A percentile compares a stretch with the other conserved stretches of the same genome.
Conservation (phyloP, 1,284 basidiomycete genomes). For the Rhodotorula sp. region DNA sequence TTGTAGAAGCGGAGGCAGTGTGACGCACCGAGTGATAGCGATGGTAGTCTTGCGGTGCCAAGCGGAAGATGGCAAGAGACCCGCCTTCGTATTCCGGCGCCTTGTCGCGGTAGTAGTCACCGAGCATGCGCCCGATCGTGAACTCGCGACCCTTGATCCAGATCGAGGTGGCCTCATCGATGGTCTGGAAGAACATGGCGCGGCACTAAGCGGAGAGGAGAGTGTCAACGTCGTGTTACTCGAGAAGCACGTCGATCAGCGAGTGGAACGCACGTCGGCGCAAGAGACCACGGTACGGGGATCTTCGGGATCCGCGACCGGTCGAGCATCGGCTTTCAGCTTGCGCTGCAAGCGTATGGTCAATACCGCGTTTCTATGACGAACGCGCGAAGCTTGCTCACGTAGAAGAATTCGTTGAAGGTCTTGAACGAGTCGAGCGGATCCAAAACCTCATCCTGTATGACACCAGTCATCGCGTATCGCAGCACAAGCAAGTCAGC, state of each 20-base stretch:
- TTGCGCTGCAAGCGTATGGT: conserved; percentile 61
- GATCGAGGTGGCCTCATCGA: conserved; percentile 77
- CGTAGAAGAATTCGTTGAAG: conserved; percentile 78
- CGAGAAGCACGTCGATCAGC: too few relatives aligned
- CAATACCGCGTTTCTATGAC: background rate
- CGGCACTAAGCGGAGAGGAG: conserved; percentile 58
- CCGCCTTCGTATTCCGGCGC: conserved; percentile 72
- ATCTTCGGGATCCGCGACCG: conserved; percentile 70
- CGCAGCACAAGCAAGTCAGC: too few relatives aligned
- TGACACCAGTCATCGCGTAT: too few relatives aligned
- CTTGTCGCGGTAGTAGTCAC: conserved; percentile 69
- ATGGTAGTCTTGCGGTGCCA: conserved; percentile 95
- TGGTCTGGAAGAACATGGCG: conserved; percentile 85
- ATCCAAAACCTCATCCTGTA: conserved; percentile 12
- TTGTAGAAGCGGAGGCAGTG: background rate
- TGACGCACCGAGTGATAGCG: conserved; percentile 56
- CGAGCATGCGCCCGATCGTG: conserved; percentile 73
- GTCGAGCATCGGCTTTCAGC: conserved; percentile 78
- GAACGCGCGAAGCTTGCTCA: background rate
- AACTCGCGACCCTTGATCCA: conserved; percentile 95
- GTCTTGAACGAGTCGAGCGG: conserved; percentile 54
- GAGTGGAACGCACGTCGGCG: conserved; percentile 61
- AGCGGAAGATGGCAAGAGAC: conserved; percentile 76
- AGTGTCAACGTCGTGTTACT: too few relatives aligned
- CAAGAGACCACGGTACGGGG: conserved; percentile 75